phyloP scores from a whole-genome alignment of 352 stramenopile species.

The Salisapilia sapeloensis region DNA sequence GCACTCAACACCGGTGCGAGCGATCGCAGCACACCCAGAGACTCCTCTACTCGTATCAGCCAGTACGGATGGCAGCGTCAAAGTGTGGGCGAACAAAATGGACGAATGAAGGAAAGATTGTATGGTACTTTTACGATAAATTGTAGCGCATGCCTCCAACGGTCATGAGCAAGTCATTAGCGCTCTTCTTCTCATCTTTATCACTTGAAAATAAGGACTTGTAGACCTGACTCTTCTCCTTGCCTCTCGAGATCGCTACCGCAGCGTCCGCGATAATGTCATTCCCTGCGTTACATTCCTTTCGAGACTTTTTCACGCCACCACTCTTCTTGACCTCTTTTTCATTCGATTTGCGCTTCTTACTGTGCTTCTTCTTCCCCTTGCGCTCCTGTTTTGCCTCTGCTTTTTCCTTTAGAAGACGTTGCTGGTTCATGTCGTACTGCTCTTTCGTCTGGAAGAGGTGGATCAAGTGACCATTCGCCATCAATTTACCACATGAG shows the following conservation, averaged over 20 bases:
- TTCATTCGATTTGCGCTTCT: slow-evolving; percentile 7
- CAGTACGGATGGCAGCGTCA: slow-evolving; percentile 41
- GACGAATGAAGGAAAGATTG: slow-evolving; percentile 1
- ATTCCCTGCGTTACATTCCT: slow-evolving; percentile 5
- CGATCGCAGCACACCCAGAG: slow-evolving; percentile 43
- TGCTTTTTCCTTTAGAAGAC: slow-evolving; percentile 24
- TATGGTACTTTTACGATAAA: slow-evolving; percentile 26
- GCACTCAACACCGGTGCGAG: slow-evolving; percentile 43
- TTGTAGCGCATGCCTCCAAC: slow-evolving; percentile 71
- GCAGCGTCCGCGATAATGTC: slow-evolving; percentile 33
- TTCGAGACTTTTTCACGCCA: slow-evolving; percentile 3
- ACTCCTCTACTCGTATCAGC: slow-evolving; percentile 43
- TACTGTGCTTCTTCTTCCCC: slow-evolving; percentile 20
- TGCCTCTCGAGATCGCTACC: slow-evolving; percentile 43
- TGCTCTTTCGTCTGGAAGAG: slow-evolving; percentile 44
- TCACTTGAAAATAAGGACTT: slow-evolving; percentile 60
- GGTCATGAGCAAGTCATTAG: slow-evolving; percentile 77
- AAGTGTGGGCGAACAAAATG: slow-evolving; percentile 29
- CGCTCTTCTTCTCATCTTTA: slow-evolving; percentile 39
- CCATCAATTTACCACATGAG: slow-evolving; percentile 33
- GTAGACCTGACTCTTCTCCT: slow-evolving; percentile 62
- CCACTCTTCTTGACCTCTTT: slow-evolving; percentile 26
- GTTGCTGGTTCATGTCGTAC: slow-evolving; percentile 24
- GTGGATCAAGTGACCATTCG: slow-evolving; percentile 29
- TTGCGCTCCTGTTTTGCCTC: slow-evolving; percentile 26